phyloP scores from a whole-genome alignment of 1,139 yeast species.

The Taphrina deformans region DNA sequence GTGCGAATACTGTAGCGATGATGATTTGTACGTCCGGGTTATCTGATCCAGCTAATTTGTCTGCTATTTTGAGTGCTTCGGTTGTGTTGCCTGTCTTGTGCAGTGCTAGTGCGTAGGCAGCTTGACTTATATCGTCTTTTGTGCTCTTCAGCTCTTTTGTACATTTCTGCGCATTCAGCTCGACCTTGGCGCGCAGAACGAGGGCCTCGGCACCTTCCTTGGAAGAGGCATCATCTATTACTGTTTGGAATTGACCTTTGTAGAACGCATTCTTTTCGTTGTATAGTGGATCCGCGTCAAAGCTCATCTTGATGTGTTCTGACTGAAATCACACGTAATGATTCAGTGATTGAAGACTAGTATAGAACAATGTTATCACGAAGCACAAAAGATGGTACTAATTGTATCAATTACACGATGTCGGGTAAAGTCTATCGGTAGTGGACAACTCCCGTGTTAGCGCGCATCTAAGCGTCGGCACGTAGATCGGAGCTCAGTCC shows the following conservation, averaged over 20 bases:
- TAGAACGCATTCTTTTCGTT: slow-evolving; percentile 30
- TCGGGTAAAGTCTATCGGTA: too few species aligned
- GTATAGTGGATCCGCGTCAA: slow-evolving; percentile 25
- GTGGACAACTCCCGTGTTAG: too few species aligned
- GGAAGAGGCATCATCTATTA: slow-evolving; percentile 7
- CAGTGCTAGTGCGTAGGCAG: slow-evolving; percentile 42
- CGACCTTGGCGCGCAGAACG: slow-evolving; percentile 22
- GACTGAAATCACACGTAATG: too few species aligned
- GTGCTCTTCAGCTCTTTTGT: neutral
- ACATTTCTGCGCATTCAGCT: slow-evolving; percentile 1
- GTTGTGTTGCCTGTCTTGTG: slow-evolving; percentile 39
- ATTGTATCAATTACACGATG: too few species aligned
- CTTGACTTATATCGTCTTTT: slow-evolving; percentile 33
- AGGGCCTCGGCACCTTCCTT: slow-evolving; percentile 14
- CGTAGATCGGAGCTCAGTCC: neutral
- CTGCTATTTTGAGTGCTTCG: slow-evolving; percentile 41
- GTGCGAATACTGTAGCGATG: slow-evolving; percentile 43
- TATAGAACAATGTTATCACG: too few species aligned
- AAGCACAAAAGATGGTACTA: too few species aligned
- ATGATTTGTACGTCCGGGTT: slow-evolving; percentile 38
- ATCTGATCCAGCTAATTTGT: slow-evolving; percentile 40
- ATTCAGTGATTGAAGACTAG: too few species aligned
- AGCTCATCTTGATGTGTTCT: neutral
- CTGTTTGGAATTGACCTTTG: slow-evolving; percentile 17
- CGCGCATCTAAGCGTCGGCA: too few species aligned